Evolutionary conservation across 192 early-diverging fungal genomes (phyloP).

Genomic region (Allomyces macrogynus): DNA sequence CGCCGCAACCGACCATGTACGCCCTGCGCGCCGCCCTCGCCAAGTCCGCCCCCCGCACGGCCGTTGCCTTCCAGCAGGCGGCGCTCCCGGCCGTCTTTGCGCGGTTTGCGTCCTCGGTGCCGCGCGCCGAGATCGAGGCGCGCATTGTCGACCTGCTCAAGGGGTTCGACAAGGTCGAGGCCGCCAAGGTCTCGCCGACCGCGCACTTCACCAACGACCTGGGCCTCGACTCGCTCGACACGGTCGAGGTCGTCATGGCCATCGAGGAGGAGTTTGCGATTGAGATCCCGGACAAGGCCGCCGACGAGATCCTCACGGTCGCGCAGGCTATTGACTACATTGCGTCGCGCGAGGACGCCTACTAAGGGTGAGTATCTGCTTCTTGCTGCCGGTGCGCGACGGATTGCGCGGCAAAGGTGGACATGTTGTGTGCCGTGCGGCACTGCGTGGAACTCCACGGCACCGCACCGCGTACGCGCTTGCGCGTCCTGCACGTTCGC

Average conservation of each 20-base stretch:
- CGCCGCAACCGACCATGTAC: too few species aligned
- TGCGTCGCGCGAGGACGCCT: constrained; percentile 43
- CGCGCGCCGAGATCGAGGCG: constrained; percentile 51
- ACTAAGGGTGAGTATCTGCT: constrained; percentile 22
- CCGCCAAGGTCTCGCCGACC: constrained; percentile 64
- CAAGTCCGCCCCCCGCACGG: constrained; percentile 4
- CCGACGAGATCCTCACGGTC: constrained; percentile 82
- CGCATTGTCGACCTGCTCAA: constrained; percentile 72
- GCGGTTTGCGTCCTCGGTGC: constrained; percentile 58
- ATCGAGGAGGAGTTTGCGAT: constrained; percentile 98
- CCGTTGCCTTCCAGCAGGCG: not conserved
- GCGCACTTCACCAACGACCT: constrained; percentile 85
- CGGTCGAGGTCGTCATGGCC: constrained; percentile 97
- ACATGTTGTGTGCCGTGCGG: too few species aligned
- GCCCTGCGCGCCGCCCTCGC: constrained; percentile 15
- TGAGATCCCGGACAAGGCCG: constrained; percentile 91
- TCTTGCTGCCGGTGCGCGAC: too few species aligned
- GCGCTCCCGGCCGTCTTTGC: constrained; percentile 17
- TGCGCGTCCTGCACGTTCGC: too few species aligned
- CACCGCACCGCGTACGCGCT: too few species aligned
- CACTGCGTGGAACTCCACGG: too few species aligned
- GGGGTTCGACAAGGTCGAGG: constrained; percentile 93
- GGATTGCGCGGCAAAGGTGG: too few species aligned
- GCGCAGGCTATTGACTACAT: constrained; percentile 76
- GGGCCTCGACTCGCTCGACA: constrained; percentile 86